These are phyloP conservation scores for Calonectria naviculata DNA, from an alignment of 2,329 filamentous ascomycete species.

Conservation along the genomic window DNA sequence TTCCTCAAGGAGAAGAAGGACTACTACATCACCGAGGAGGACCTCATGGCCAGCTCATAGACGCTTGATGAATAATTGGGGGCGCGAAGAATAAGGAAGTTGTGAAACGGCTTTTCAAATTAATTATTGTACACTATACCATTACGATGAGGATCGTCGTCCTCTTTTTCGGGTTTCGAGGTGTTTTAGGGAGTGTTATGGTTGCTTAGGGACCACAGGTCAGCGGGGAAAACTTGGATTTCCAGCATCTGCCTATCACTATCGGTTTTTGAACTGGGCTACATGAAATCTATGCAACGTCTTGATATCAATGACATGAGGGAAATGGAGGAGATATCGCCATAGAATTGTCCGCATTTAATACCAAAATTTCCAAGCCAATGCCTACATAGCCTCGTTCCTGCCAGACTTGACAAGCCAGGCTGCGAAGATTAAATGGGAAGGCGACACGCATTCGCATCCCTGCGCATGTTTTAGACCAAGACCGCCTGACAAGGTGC, in stretches of 20 bases:
- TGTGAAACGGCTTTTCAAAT: conserved; percentile 33
- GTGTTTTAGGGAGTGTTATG: conserved; percentile 37
- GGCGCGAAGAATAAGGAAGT: conserved; percentile 28
- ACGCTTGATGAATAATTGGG: conserved; percentile 34
- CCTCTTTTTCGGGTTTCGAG: conserved; percentile 23
- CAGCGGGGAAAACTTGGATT: conserved; percentile 36
- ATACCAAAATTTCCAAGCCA: conserved; percentile 5
- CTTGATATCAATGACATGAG: conserved; percentile 30
- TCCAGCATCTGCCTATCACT: conserved; percentile 23
- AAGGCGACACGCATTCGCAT: neutral
- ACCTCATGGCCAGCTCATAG: conserved; percentile 41
- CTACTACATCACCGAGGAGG: conserved; percentile 49
- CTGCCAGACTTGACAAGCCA: neutral
- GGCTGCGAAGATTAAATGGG: neutral
- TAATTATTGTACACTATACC: conserved; percentile 44
- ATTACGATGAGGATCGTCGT: conserved; percentile 21
- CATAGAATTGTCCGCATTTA: conserved; percentile 12
- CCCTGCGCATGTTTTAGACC: neutral
- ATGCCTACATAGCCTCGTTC: neutral
- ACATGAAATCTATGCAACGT: conserved; percentile 34
- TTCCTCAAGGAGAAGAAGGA: conserved; percentile 46
- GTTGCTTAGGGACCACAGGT: conserved; percentile 31
- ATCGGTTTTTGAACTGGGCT: conserved; percentile 23
- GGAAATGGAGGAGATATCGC: conserved; percentile 26
- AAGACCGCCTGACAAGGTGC: neutral